These are phyloP conservation scores for Grosmannia serpens DNA, from an alignment of 2,329 filamentous ascomycete species.

Conservation along the genomic window DNA sequence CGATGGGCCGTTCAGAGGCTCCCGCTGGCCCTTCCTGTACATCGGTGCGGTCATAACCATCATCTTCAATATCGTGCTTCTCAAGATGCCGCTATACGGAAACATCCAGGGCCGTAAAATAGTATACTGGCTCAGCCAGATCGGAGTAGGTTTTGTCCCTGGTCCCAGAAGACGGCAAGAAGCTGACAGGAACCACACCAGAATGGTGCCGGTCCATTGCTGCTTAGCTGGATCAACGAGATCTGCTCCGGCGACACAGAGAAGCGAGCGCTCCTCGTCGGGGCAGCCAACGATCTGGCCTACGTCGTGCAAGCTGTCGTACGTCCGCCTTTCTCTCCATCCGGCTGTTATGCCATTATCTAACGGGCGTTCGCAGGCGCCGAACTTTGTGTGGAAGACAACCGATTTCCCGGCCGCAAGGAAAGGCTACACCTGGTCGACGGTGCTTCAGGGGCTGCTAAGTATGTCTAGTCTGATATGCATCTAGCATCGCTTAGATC, in stretches of 20 bases:
- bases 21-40: conserved; percentile 27
- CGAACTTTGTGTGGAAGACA: conserved; percentile 30
- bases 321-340: conserved; percentile 3
- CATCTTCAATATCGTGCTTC: conserved; percentile 20
- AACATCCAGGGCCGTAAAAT: conserved; percentile 23
- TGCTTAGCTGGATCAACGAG: conserved; percentile 21
- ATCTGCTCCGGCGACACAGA: conserved; percentile 17
- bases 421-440: conserved; percentile 25
- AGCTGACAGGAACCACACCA: background rate
- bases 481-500: too few relatives aligned
- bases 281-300: conserved; percentile 15
- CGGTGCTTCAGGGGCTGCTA: conserved; percentile 21
- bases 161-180: too few relatives aligned
- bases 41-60: conserved; percentile 23
- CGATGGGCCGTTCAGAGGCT: conserved; percentile 20
- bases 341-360: background rate
- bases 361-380: conserved; percentile 14
- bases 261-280: conserved; percentile 16
- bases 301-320: conserved; percentile 19
- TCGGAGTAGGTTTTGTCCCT: conserved; percentile 17
- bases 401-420: conserved; percentile 24
- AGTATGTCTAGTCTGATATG: too few relatives aligned
- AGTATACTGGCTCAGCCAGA: conserved; percentile 26
- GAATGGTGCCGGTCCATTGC: conserved; percentile 24
- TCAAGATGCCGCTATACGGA: conserved; percentile 24